phyloP scores from a whole-genome alignment of 1,284 basidiomycete species.

The Malassezia pachydermatis region DNA sequence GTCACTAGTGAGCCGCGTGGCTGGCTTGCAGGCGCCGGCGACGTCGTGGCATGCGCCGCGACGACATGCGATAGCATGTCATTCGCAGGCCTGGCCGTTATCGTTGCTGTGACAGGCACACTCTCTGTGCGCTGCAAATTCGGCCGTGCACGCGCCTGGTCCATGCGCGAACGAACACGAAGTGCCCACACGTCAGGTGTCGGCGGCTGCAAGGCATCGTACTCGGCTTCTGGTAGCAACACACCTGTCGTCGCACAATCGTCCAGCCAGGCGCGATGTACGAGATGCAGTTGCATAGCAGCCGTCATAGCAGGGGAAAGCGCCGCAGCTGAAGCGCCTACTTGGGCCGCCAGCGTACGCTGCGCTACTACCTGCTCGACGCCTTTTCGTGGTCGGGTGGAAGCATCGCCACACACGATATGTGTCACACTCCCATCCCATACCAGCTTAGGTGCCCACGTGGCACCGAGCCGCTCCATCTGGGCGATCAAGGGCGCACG shows the following conservation, averaged over 20 bases:
- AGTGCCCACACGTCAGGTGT: not conserved
- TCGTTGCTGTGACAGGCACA: not conserved
- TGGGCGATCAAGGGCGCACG: conserved; percentile 18
- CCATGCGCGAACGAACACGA: conserved; percentile 1
- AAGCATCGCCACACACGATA: conserved; percentile 34
- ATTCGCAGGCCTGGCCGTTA: no score
- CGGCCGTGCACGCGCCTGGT: no score
- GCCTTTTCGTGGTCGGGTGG: conserved; percentile 50
- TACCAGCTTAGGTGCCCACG: conserved; percentile 25
- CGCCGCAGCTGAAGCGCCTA: no score
- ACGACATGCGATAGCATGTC: not conserved
- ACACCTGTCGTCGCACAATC: conserved; percentile 64
- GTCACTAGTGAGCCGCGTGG: not conserved
- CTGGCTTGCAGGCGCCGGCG: not conserved
- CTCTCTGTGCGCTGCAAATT: conserved; percentile 7
- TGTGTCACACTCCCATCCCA: conserved; percentile 49
- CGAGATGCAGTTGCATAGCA: conserved; percentile 60
- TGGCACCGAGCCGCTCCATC: conserved; percentile 17
- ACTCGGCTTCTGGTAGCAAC: conserved; percentile 26
- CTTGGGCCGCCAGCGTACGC: conserved; percentile 9
- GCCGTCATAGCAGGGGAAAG: conserved; percentile 14
- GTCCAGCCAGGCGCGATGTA: conserved; percentile 81
- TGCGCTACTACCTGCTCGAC: conserved; percentile 28
- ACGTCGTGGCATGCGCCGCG: not conserved
- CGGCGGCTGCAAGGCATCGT: conserved; percentile 25